phyloP scores from a whole-genome alignment of 176 grass and related monocot species.

The Oryza rufipogon region DNA sequence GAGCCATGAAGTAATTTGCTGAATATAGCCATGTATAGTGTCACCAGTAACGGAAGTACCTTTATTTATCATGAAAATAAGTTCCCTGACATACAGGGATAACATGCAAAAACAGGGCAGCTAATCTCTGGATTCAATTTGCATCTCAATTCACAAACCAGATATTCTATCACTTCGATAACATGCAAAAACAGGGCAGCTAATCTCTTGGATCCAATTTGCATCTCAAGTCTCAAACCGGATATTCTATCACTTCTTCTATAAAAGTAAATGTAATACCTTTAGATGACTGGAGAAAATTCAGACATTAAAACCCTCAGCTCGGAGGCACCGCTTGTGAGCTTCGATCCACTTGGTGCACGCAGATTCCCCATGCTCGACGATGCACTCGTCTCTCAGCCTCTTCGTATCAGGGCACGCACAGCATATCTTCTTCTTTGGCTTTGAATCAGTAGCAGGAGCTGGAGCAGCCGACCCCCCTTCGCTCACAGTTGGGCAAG shows the following conservation, averaged over 20 bases:
- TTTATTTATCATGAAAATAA: slow-evolving; percentile 26
- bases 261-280: background rate
- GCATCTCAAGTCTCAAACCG: background rate
- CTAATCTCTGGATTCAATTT: background rate
- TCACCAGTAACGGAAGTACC: background rate
- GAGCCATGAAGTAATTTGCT: background rate
- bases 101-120: background rate
- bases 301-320: slow-evolving; percentile 88
- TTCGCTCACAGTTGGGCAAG: slow-evolving; percentile 33
- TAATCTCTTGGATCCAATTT: background rate
- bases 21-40: background rate
- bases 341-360: slow-evolving; percentile 76
- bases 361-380: slow-evolving; percentile 59
- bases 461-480: slow-evolving; percentile 1
- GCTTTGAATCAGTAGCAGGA: slow-evolving; percentile 45
- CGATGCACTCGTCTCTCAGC: slow-evolving; percentile 74
- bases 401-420: slow-evolving; percentile 92
- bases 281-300: background rate
- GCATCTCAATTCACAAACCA: background rate
- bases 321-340: slow-evolving; percentile 70
- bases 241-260: background rate
- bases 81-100: background rate
- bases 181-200: slow-evolving; percentile 1
- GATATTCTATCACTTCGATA: background rate
- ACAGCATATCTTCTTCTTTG: slow-evolving; percentile 93